phyloP scores from a whole-genome alignment of 1,139 yeast genomes.

The Candida sanyaensis region DNA sequence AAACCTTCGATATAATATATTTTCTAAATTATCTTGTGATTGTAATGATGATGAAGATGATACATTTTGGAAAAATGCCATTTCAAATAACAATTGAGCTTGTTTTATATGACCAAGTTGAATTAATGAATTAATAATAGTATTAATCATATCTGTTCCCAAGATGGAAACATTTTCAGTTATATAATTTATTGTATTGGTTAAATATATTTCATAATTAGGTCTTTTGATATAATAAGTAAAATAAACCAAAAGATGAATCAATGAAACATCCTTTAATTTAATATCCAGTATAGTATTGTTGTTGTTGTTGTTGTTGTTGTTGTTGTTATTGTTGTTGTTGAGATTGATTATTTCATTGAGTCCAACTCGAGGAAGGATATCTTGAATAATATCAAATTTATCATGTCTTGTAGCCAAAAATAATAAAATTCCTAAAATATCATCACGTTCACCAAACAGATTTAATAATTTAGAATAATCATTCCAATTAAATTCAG shows the following conservation, averaged over 20 bases:
- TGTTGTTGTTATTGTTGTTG: too few relatives aligned
- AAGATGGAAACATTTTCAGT: slow-evolving; percentile 4
- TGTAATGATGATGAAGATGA: background rate
- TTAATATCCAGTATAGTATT: background rate
- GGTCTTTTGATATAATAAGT: slow-evolving; percentile 11
- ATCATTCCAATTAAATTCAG: slow-evolving; percentile 21
- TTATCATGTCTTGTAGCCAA: slow-evolving; percentile 28
- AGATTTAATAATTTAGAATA: slow-evolving; percentile 18
- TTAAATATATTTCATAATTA: slow-evolving; percentile 7
- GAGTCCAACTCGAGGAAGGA: slow-evolving; percentile 13
- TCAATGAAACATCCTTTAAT: slow-evolving; percentile 15
- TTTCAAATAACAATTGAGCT: slow-evolving; percentile 13
- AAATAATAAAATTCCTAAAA: slow-evolving; percentile 20
- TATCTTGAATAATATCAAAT: slow-evolving; percentile 17
- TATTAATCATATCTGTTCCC: slow-evolving; percentile 10
- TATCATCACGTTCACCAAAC: slow-evolving; percentile 7
- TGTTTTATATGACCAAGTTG: slow-evolving; percentile 10
- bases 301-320: background rate
- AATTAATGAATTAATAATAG: slow-evolving; percentile 10
- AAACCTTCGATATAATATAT: slow-evolving; percentile 14
- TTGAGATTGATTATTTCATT: slow-evolving; percentile 9
- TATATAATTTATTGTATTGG: slow-evolving; percentile 8
- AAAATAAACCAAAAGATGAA: slow-evolving; percentile 16
- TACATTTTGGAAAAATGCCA: slow-evolving; percentile 8
- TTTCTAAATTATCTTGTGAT: slow-evolving; percentile 9